Conservation (phyloP, 371 early-diverging fungal genomes). For the Rhizopus sp. region DNA sequence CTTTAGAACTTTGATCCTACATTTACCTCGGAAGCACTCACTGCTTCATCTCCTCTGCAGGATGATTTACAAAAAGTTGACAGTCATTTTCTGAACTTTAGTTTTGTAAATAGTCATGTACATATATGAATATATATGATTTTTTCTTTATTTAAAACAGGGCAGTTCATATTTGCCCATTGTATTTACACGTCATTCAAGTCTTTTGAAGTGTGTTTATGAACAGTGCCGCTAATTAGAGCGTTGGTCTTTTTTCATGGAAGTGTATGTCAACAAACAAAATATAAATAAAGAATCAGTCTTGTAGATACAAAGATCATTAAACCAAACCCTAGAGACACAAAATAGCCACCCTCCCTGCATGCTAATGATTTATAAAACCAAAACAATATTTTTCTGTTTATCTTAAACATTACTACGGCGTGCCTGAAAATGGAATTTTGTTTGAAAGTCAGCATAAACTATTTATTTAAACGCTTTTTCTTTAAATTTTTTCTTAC, state of each 20-base stretch:
- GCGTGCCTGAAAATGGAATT: not conserved
- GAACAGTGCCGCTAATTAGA: too few species aligned
- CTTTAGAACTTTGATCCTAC: conserved; percentile 40
- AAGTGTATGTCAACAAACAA: too few species aligned
- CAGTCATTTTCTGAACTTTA: conserved; percentile 38
- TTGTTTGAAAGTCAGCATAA: not conserved
- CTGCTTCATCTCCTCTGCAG: conserved; percentile 8
- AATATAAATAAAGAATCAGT: too few species aligned
- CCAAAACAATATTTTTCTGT: not conserved
- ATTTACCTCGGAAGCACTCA: conserved; percentile 32
- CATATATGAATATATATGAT: not conserved
- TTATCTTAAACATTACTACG: not conserved
- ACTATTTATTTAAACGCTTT: not conserved
- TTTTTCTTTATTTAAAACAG: not conserved
- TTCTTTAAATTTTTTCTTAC: conserved; percentile 5
- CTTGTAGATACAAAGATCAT: not conserved
- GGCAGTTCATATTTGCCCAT: too few species aligned
- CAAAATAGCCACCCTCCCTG: too few species aligned
- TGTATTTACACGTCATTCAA: too few species aligned
- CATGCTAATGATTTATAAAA: too few species aligned
- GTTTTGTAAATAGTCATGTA: conserved; percentile 28
- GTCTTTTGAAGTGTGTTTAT: too few species aligned
- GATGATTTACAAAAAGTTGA: conserved; percentile 12
- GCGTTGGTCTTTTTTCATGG: too few species aligned
- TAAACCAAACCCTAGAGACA: too few species aligned